A percentile compares a stretch with the other conserved stretches of the same genome.
Evolutionary conservation across 257 asterid species (phyloP).

Genomic region (Hygrophila difformis): DNA sequence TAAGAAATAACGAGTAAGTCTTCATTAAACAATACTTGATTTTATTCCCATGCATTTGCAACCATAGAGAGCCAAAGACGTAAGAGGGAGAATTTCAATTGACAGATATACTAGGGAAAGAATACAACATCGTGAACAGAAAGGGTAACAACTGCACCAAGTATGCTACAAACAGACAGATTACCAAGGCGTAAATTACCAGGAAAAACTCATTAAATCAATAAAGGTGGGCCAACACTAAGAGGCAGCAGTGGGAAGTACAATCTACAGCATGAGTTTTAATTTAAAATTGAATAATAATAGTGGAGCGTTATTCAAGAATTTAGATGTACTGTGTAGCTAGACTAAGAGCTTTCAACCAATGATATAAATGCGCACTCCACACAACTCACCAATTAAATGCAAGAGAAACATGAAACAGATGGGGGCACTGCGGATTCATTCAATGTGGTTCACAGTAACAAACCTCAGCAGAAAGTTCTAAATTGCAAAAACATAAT

Average conservation of each 20-base stretch:
- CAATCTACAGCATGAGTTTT: not conserved
- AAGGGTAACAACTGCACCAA: not conserved
- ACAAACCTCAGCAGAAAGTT: too few relatives aligned
- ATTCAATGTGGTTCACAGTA: too few relatives aligned
- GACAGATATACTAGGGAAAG: not conserved
- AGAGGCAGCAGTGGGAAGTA: not conserved
- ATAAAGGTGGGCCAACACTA: not conserved
- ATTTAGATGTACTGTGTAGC: not conserved
- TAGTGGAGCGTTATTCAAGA: not conserved
- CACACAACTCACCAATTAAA: too few relatives aligned
- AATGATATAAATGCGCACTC: not conserved
- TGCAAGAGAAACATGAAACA: too few relatives aligned
- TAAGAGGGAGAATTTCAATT: not conserved
- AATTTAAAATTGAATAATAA: not conserved
- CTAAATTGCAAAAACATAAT: too few relatives aligned
- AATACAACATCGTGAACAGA: not conserved
- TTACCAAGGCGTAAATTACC: not conserved
- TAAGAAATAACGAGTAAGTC: too few relatives aligned
- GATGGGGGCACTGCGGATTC: too few relatives aligned
- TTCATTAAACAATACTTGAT: too few relatives aligned
- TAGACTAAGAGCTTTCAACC: not conserved
- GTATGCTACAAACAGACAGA: not conserved
- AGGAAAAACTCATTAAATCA: conserved; percentile 3
- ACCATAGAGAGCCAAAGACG: not conserved
- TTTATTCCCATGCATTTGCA: too few relatives aligned